A percentile compares a stretch with the other conserved stretches of the same genome.
Evolutionary conservation across 2,329 filamentous ascomycete genomes (phyloP).

Genomic region (Xylaria sp.): DNA sequence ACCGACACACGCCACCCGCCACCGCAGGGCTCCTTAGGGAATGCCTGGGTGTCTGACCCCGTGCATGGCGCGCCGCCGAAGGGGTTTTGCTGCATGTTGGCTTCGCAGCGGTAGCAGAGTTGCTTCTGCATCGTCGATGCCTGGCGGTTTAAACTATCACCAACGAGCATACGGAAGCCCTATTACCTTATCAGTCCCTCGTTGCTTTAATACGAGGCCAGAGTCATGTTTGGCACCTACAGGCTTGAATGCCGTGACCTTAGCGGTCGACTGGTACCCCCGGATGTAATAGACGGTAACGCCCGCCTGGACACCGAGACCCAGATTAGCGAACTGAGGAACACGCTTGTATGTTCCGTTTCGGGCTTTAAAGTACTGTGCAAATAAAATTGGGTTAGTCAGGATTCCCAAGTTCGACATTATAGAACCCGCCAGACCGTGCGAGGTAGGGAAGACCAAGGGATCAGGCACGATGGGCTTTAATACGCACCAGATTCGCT

Average conservation of each 20-base stretch:
- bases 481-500: constrained; percentile 40
- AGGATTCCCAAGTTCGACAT: background rate
- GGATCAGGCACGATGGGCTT: background rate
- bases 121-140: constrained; percentile 45
- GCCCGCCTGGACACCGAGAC: constrained; percentile 46
- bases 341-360: constrained; percentile 50
- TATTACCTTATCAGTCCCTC: constrained; percentile 23
- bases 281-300: constrained; percentile 50
- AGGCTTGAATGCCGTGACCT: constrained; percentile 46
- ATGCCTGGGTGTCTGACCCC: constrained; percentile 45
- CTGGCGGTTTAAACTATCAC: constrained; percentile 45
- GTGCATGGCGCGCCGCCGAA: constrained; percentile 49
- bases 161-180: constrained; percentile 50
- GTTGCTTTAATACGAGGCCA: background rate
- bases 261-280: constrained; percentile 45
- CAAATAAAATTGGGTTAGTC: background rate
- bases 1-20: constrained; percentile 47
- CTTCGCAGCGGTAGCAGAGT: constrained; percentile 48
- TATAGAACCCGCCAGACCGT: background rate
- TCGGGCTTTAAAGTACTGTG: constrained; percentile 46
- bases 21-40: constrained; percentile 43
- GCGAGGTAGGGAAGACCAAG: background rate
- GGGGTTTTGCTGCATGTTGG: constrained; percentile 48
- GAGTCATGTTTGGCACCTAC: constrained; percentile 35
- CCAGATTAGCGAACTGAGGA: constrained; percentile 47